A percentile compares a stretch with the other conserved stretches of the same genome.
These are phyloP conservation scores for Apiospora kogelbergensis DNA, from an alignment of 2,329 filamentous ascomycete species.

Conservation along the genomic window DNA sequence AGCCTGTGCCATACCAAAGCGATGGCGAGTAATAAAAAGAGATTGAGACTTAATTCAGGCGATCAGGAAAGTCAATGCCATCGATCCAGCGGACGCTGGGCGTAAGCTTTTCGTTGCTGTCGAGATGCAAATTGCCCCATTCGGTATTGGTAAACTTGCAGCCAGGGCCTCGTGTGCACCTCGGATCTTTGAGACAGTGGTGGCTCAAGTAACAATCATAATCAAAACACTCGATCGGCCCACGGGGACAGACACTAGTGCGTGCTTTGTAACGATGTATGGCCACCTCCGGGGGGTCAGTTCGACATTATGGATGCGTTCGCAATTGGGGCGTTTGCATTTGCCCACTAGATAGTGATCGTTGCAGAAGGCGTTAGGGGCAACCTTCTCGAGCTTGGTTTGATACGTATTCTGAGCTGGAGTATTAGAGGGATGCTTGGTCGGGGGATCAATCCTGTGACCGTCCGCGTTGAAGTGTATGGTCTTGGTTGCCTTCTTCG, in stretches of 20 bases:
- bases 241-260: slow-evolving; percentile 32
- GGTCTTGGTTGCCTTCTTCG: slow-evolving; percentile 32
- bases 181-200: slow-evolving; percentile 29
- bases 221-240: slow-evolving; percentile 30
- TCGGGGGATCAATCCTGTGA: slow-evolving; percentile 30
- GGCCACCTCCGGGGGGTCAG: slow-evolving; percentile 30
- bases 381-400: slow-evolving; percentile 30
- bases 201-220: slow-evolving; percentile 35
- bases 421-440: slow-evolving; percentile 29
- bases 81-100: slow-evolving; percentile 14
- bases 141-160: slow-evolving; percentile 31
- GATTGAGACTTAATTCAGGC: not conserved
- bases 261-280: slow-evolving; percentile 36
- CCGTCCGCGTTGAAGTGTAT: slow-evolving; percentile 30
- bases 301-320: slow-evolving; percentile 32
- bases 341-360: slow-evolving; percentile 33
- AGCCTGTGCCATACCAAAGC: not conserved
- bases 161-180: slow-evolving; percentile 23
- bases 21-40: not conserved
- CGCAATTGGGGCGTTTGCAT: slow-evolving; percentile 31
- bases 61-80: slow-evolving; percentile 1
- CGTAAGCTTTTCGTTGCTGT: slow-evolving; percentile 29
- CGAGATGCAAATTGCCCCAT: slow-evolving; percentile 31
- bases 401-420: slow-evolving; percentile 32
- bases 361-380: slow-evolving; percentile 33